Base-by-base conservation (phyloP, 2,329 filamentous ascomycete species). In the Cadophora sp. region DNA sequence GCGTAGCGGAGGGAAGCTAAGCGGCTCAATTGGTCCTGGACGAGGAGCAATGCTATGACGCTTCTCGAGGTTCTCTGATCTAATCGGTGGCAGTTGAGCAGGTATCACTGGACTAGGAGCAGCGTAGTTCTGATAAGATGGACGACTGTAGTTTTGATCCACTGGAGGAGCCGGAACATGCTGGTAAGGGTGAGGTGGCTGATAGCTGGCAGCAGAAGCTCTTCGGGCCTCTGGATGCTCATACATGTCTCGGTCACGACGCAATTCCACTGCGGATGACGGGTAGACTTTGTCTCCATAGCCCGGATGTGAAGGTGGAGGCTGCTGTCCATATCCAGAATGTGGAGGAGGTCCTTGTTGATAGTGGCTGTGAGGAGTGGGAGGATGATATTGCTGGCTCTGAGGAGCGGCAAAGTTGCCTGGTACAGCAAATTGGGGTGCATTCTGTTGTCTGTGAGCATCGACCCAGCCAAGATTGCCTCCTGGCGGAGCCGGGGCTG, bases 401-500 rank as follows among this genome's bases (percentile, higher is more conserved):
- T 53, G 60, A 5, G 65, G 67, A 31, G 34, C 34, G 43, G n/a
- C 16, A 43, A 40, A 55, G 24, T 24, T 29, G 16, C 22, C 53
- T 26, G 62, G 62, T 27, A 31, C 26, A 48, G 67, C 62, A 56
- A 73, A 74, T 62, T 62, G 69, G 34, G 73, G 69, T 40, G 9
- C 62, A 43, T 16, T 43, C 16, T 43, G 40, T 43, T 43, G 40
- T 16, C 40, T 16, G 12, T 43, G 40, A 4, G 40, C 40, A 19
- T 43, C 40, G 12, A 43, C 40, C 40, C 40, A 67, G 70, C 70
- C 24, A 72, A 74, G 77, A 71, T 69, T 72, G 75, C 62, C 81
- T 77, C 31, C 81, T 62, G n/a, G 46, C 60, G 62, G 68, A 29
- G 69, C 60, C 67, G 78, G 76, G 66, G 81, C 78, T 69, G 55